These are phyloP conservation scores for Populus alba DNA, from an alignment of 345 rosid genomes.

Conservation along the genomic window DNA sequence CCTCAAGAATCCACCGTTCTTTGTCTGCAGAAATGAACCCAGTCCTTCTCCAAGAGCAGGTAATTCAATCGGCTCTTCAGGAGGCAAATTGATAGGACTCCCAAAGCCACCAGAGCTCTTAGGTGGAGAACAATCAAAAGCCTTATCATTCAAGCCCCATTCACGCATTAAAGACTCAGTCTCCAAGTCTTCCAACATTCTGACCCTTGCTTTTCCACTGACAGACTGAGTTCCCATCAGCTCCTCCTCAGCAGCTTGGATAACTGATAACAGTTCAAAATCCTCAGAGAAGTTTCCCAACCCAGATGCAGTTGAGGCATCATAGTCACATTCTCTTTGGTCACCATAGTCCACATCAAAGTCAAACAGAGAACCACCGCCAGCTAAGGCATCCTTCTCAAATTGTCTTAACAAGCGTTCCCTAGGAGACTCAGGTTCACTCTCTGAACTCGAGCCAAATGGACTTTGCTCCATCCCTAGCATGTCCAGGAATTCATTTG, in stretches of 20 bases:
- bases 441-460: constrained; percentile 60
- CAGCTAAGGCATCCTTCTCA: constrained; percentile 69
- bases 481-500: constrained; percentile 77
- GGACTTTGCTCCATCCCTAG: constrained; percentile 77
- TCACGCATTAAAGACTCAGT: constrained; percentile 83
- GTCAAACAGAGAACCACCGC: constrained; percentile 65
- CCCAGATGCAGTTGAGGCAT: constrained; percentile 29
- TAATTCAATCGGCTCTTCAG: constrained; percentile 53
- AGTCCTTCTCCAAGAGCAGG: constrained; percentile 82
- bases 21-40: constrained; percentile 80
- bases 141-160: constrained; percentile 81
- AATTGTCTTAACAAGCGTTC: constrained; percentile 82
- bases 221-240: constrained; percentile 40
- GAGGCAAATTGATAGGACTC: constrained; percentile 56
- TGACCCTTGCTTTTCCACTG: constrained; percentile 51
- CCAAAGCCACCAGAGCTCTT: constrained; percentile 46
- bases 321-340: constrained; percentile 40
- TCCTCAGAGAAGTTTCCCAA: constrained; percentile 42
- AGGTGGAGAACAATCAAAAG: constrained; percentile 70
- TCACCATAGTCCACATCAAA: constrained; percentile 44
- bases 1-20: constrained; percentile 76
- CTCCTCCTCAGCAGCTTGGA: constrained; percentile 62
- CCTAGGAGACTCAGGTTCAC: constrained; percentile 95
- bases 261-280: constrained; percentile 47
- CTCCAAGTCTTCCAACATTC: constrained; percentile 73